A percentile compares a stretch with the other conserved stretches of the same genome.
phyloP scores from a whole-genome alignment of 106 monocot genomes.

The Dactylorhiza incarnata region DNA sequence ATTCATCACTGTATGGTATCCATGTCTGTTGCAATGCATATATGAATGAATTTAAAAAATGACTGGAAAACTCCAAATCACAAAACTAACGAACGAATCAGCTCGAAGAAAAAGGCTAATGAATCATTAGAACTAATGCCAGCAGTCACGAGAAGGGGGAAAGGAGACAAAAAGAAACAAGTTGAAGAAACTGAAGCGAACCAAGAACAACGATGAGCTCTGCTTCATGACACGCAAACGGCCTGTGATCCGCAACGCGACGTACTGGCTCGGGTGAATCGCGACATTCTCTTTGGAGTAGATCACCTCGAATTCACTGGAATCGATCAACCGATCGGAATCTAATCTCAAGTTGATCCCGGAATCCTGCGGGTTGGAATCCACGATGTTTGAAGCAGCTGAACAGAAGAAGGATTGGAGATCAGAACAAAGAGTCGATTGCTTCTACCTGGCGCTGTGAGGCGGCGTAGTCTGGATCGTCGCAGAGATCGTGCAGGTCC shows the following conservation, averaged over 20 bases:
- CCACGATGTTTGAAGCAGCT: background rate
- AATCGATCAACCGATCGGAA: slow-evolving; percentile 15
- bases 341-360: slow-evolving; percentile 28
- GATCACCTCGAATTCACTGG: slow-evolving; percentile 16
- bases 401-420: background rate
- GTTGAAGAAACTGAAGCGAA: background rate
- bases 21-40: slow-evolving; percentile 35
- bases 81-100: background rate
- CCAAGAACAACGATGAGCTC: slow-evolving; percentile 11
- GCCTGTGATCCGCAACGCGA: slow-evolving; percentile 58
- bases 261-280: slow-evolving; percentile 70
- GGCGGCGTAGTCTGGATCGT: slow-evolving; percentile 75
- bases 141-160: background rate
- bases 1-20: slow-evolving; percentile 51
- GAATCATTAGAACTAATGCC: background rate
- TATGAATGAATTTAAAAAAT: background rate
- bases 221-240: slow-evolving; percentile 56
- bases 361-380: slow-evolving; percentile 9
- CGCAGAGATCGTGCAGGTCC: slow-evolving; percentile 66
- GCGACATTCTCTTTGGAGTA: slow-evolving; percentile 62
- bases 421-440: background rate
- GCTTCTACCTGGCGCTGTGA: slow-evolving; percentile 41
- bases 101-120: background rate
- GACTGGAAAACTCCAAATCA: background rate
- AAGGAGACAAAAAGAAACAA: background rate